Evolutionary conservation across 2,329 filamentous ascomycete genomes (phyloP), one percentile per base, ranked within the genome.

Genomic region (Cercospora zeina): DNA sequence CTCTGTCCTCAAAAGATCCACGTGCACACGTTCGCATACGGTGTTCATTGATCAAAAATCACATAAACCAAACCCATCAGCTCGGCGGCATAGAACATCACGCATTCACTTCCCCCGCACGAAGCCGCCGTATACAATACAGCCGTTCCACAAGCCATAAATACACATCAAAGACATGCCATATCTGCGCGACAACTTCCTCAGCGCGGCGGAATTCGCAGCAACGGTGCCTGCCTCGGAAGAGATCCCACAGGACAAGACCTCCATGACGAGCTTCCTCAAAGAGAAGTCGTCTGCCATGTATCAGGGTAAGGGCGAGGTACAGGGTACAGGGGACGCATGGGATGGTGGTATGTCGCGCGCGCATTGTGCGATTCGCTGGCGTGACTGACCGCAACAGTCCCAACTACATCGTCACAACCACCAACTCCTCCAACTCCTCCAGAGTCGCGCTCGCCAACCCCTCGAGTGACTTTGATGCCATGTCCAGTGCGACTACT

Each of bases 401-500:
- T 39, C 16, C 31, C 34, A 6, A 16, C 66, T 14, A 63, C 34
- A 14, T 64, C 65, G 7, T 72, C 68, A 4, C 67, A 65, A 36
- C 67, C 69, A 24, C 68, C 70, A 13, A 3, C 24, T 3, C 69
- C 71, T 8, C 68, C 70, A 13, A 3, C 24, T 3, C 69, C 71
- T 8, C 69, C 70, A 10, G 49, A 62, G 13, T 67, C 67, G 5
- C 66, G 68, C 24, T 59, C 63, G 11, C 47, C 60, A 2, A 68
- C 70, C 1, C 68, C 70, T 51, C 58, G 55, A 8, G 37, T 70
- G 42, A 66, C 65, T 9, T 65, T 68, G 3, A 61, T 59, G 16
- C 63, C 62, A 1, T 69, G 65, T 31, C 70, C 77, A 55, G 65
- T 70, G 13, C 75, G 78, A n/a, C 70, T 80, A 19, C 69, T 70